Percentiles rank a stretch among this genome's conserved stretches.
Evolutionary conservation across 805 yeast genomes (phyloP).

Genomic region (Lipomyces yamanashiensis): DNA sequence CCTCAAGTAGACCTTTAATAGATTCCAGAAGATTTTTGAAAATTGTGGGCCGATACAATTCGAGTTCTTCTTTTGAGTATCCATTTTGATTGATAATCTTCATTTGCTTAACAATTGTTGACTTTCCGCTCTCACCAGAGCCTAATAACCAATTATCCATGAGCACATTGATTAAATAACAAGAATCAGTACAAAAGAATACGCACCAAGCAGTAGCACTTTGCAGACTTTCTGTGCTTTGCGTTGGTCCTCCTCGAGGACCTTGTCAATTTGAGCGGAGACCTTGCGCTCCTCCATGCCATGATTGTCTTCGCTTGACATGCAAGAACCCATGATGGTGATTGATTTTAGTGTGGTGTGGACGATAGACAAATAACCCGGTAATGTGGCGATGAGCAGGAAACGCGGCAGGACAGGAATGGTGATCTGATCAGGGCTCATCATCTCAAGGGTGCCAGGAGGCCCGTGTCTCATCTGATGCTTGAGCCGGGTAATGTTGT

Average conservation of each 20-base stretch:
- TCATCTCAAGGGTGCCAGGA: background rate
- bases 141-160: slow-evolving; percentile 44
- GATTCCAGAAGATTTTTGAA: slow-evolving; percentile 78
- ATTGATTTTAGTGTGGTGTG: too few species aligned
- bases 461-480: background rate
- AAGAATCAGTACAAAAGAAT: background rate
- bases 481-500: background rate
- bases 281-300: slow-evolving; percentile 28
- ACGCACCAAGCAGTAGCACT: slow-evolving; percentile 57
- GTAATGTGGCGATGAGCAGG: background rate
- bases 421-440: background rate
- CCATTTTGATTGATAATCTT: slow-evolving; percentile 77
- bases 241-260: slow-evolving; percentile 37
- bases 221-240: slow-evolving; percentile 58
- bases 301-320: slow-evolving; percentile 19
- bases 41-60: slow-evolving; percentile 77
- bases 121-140: slow-evolving; percentile 86
- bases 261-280: slow-evolving; percentile 31
- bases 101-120: slow-evolving; percentile 82
- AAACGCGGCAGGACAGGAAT: background rate
- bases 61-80: slow-evolving; percentile 68
- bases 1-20: slow-evolving; percentile 66
- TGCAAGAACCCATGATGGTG: slow-evolving; percentile 29
- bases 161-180: background rate
- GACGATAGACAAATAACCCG: background rate